A percentile compares a stretch with the other conserved stretches of the same genome.
Evolutionary conservation across 2,329 filamentous ascomycete species (phyloP).

Genomic region (Monosporascus sp.): DNA sequence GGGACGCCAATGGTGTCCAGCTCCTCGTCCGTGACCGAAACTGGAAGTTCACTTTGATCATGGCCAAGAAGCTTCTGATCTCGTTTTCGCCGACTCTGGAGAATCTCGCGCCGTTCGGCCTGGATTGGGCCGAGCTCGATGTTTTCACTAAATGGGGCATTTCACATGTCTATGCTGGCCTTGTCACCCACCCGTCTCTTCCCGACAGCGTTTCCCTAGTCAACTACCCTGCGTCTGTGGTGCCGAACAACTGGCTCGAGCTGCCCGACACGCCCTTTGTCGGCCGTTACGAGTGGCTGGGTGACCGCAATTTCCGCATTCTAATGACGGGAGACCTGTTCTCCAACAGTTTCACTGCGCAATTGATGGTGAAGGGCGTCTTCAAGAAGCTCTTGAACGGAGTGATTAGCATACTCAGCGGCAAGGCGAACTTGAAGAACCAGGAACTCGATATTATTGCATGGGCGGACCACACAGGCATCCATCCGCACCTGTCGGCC

Average conservation of each 20-base stretch:
- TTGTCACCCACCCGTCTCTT: constrained; percentile 27
- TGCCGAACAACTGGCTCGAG: constrained; percentile 19
- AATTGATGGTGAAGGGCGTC: constrained; percentile 16
- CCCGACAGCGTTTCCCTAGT: constrained; percentile 19
- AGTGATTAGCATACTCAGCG: constrained; percentile 31
- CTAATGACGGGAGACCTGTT: constrained; percentile 19
- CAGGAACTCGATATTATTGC: constrained; percentile 13
- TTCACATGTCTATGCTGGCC: constrained; percentile 25
- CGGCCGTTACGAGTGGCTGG: constrained; percentile 22
- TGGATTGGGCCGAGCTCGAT: constrained; percentile 23
- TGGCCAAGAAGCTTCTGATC: constrained; percentile 29
- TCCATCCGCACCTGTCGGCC: constrained; percentile 25
- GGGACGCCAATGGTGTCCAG: constrained; percentile 22
- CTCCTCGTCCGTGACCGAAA: constrained; percentile 22
- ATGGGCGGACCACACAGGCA: constrained; percentile 25
- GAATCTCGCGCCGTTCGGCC: constrained; percentile 26
- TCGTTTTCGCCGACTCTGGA: constrained; percentile 28
- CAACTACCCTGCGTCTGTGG: constrained; percentile 22
- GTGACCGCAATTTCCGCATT: constrained; percentile 18
- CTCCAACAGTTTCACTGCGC: constrained; percentile 14
- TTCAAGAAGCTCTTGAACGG: constrained; percentile 27
- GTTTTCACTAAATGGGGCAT: constrained; percentile 28
- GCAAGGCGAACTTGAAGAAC: constrained; percentile 18
- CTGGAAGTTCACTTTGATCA: constrained; percentile 20
- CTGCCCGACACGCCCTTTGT: constrained; percentile 22